A percentile compares a stretch with the other conserved stretches of the same genome.
Conservation (phyloP, 192 early-diverging fungal species). For the Backusella mclennaniae region DNA sequence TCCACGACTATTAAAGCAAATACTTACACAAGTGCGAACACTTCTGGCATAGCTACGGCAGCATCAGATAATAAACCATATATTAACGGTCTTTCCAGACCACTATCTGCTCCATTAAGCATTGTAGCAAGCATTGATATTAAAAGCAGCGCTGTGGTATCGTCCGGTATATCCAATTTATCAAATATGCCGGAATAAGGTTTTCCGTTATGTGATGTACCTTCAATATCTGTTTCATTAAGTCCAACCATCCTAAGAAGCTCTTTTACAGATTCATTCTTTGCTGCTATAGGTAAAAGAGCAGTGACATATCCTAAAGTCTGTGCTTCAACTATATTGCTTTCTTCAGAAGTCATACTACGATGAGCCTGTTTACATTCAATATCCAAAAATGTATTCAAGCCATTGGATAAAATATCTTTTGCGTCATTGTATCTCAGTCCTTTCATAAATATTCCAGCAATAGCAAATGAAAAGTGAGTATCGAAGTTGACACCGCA, state of each 20-base stretch:
- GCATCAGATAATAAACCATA: constrained; percentile 78
- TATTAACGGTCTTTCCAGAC: constrained; percentile 68
- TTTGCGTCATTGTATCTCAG: constrained; percentile 72
- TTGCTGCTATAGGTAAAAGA: constrained; percentile 68
- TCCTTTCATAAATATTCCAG: constrained; percentile 79
- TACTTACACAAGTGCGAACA: constrained; percentile 71
- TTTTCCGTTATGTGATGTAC: constrained; percentile 35
- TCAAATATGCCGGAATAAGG: constrained; percentile 65
- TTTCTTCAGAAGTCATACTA: constrained; percentile 17
- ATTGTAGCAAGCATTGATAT: constrained; percentile 67
- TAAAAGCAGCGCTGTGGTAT: constrained; percentile 58
- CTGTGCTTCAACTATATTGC: constrained; percentile 39
- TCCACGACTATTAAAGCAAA: background rate
- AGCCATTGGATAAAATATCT: constrained; percentile 60
- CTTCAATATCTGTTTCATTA: constrained; percentile 41
- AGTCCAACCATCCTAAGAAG: constrained; percentile 48
- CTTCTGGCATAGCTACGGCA: constrained; percentile 66
- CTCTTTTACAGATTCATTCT: constrained; percentile 58
- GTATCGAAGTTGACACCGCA: constrained; percentile 77
- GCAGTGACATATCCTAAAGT: constrained; percentile 77
- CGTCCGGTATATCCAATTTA: constrained; percentile 61
- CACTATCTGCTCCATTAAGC: constrained; percentile 69
- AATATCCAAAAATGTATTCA: constrained; percentile 69
- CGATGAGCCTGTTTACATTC: constrained; percentile 47
- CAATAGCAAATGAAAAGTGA: constrained; percentile 83